Base-by-base conservation (phyloP, 2,329 filamentous ascomycete genomes). In the Colletotrichum eleusines region DNA sequence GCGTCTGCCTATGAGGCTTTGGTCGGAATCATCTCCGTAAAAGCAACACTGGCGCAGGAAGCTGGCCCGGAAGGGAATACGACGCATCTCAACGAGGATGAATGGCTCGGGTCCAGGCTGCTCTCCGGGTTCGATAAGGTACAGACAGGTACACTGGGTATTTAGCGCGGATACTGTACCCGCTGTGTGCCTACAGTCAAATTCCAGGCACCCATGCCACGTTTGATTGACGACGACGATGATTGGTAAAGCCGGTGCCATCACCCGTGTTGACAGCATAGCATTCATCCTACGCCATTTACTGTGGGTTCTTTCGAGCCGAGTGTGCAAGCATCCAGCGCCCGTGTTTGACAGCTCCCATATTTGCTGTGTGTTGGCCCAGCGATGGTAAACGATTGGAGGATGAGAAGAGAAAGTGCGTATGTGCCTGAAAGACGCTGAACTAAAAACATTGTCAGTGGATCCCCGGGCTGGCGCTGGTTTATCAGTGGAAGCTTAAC, bases 401-500 rank as follows among this genome's bases (percentile, higher is more conserved):
- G 53, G 46, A 31, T 5, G 23, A 42, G 31, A 50, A 6, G 57
- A 28, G 23, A 33, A n/a, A 23, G 4, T n/a, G 38, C 20, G 26
- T 20, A 42, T 26, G n/a, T n/a, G n/a, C n/a, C 23, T 14, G 23
- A 2, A 26, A 48, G 46, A 16, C 46, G n/a, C 5, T 6, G 46
- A 50, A 4, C 20, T 35, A 26, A n/a, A n/a, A 28, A 23, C n/a
- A 35, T 26, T 28, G 26, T 7, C 26, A 42, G 35, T 53, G 42
- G 48, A 33, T 18, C 23, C 31, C 18, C 26, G 40, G 50, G 23
- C 48, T 31, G 23, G 31, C 23, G n/a, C 31, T 40, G 65, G 48
- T 50, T 33, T 48, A 55, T 57, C 33, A n/a, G 46, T 38, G 20
- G 28, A 62, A 38, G 64, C 64, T 66, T 54, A 23, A 40, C 50